Evolutionary conservation across 2,329 filamentous ascomycete species (phyloP), one percentile per base, ranked within the genome.

Genomic region (Bipolaris zeicola): DNA sequence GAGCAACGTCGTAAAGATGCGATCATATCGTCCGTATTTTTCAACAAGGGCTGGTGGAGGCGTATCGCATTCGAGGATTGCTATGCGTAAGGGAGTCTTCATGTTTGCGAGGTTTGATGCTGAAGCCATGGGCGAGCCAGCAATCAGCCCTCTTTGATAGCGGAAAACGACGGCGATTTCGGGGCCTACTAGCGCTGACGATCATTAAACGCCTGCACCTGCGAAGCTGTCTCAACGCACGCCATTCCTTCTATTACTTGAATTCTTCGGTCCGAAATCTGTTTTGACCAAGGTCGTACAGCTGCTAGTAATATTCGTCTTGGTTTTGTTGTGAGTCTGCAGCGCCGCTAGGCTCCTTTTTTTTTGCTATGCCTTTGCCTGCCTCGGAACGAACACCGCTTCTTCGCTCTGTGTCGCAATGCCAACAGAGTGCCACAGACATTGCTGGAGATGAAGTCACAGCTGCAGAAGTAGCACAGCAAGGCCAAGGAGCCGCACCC

Each of bases 11-110:
- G 80, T 78, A 66, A 87, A 81, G 41, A 83, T 83, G 60, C 86
- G 88, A 60, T 87, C 85, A 77, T 96, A 97, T 58, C 83, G 82
- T 49, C 86, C 85, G 76, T 89, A 92, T 67, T 85, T 85, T 52
- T 82, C 82, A 52, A 84, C 79, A 36, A 89, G 85, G 41, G 83
- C 77, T 1, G 86, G 83, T 47, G 89, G 81, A 1, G 92, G 92
- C 1, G 85, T 90, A 77, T 96, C 94, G 80, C 90, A 89, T 81
- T 96, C 91, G 65, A 98, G 87, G 66, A 98, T 84, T 44, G 93
- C 92, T 76, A 97, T 89, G 53, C 90, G 89, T 64, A 94, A 79
- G 28, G 76, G 72, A 5, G 72, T 69, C 59, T 73, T 75, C 73
- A 77, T 77, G 7, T 55, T 59, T 47, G 36, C 16, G 7, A 3